Evolutionary conservation across 257 asterid genomes (phyloP), one percentile per base, ranked within the genome.

Genomic region (Eustoma russellianum): DNA sequence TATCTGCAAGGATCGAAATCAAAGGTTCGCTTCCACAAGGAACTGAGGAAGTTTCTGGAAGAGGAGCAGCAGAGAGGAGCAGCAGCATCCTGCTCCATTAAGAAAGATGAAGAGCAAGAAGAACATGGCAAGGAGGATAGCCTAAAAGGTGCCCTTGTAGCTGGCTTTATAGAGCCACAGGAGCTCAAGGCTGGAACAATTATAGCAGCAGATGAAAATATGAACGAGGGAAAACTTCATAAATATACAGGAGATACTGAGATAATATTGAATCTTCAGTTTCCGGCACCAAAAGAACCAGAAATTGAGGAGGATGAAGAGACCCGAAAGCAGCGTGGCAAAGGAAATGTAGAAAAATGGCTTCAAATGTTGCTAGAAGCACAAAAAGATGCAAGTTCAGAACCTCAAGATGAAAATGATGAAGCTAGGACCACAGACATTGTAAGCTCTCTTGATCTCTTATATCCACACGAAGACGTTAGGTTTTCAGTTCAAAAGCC

Each of bases 281-380:
- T 91, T 70, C 85, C 95, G 7, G 67, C 50, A 48, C 66, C 52
- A 48, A 63, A 64, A 17, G 71, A 66, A 19, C 52, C 71, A 5
- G 85, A 77, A n/a, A 60, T 61, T 54, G 88, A 74, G 57, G 94
- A 86, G 65, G 98, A 81, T 0, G 95, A 92, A 66, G 95, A 88
- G 64, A 85, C 79, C 56, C 75, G 93, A 73, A 77, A 72, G 62
- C 76, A 61, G 50, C 85, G 95, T 33, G 99, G 99, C 63, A 92
- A 85, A 75, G 97, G 94, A 34, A 81, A 92, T 59, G 62, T 88
- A 9, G 99, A 92, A 58, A 88, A 88, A 72, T 92, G 99, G 99
- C 75, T 92, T 67, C 86, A 85, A 54, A 71, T 81, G 67, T 78
- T 92, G 48, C 72, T 88, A 52, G 75, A 69, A 67, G 48, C 87